phyloP scores from a whole-genome alignment of 2,329 filamentous ascomycete species.

The Cladobotryum protrusum region DNA sequence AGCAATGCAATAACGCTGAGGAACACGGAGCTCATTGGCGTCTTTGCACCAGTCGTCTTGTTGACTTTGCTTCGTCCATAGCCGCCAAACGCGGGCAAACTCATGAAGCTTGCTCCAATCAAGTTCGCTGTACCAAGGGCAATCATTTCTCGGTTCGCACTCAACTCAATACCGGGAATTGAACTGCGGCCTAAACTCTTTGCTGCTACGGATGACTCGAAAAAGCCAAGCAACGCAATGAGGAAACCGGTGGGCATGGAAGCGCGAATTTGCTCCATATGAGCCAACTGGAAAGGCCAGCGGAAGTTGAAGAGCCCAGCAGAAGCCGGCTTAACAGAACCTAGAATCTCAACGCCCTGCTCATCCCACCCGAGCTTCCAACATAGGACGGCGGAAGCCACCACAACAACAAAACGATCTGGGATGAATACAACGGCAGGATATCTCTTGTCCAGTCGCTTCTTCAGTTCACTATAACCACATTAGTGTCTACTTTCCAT shows the following conservation, averaged over 20 bases:
- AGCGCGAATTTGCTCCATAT: conserved; percentile 77
- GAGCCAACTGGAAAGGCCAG: conserved; percentile 72
- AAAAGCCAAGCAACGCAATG: conserved; percentile 94
- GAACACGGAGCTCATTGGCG: conserved; percentile 88
- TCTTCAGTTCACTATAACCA: conserved; percentile 65
- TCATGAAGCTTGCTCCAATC: conserved; percentile 86
- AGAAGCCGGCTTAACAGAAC: conserved; percentile 67
- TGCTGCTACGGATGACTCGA: conserved; percentile 92
- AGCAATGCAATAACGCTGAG: conserved; percentile 76
- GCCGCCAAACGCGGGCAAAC: conserved; percentile 87
- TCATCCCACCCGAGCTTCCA: conserved; percentile 72
- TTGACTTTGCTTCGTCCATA: conserved; percentile 97
- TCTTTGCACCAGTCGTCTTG: conserved; percentile 82
- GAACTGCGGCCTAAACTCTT: conserved; percentile 70
- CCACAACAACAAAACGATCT: conserved; percentile 84
- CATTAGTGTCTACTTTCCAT: too few species aligned
- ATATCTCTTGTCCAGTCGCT: conserved; percentile 69
- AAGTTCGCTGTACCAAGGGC: conserved; percentile 87
- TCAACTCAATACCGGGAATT: conserved; percentile 74
- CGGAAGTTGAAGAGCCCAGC: conserved; percentile 72
- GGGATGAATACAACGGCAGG: conserved; percentile 81
- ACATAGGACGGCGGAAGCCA: conserved; percentile 73
- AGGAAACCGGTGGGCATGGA: conserved; percentile 88
- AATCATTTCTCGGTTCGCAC: conserved; percentile 87
- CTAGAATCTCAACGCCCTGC: conserved; percentile 75